These are phyloP conservation scores for Cystobasidium tubakii DNA, from an alignment of 768 basidiomycete species.

Conservation along the genomic window DNA sequence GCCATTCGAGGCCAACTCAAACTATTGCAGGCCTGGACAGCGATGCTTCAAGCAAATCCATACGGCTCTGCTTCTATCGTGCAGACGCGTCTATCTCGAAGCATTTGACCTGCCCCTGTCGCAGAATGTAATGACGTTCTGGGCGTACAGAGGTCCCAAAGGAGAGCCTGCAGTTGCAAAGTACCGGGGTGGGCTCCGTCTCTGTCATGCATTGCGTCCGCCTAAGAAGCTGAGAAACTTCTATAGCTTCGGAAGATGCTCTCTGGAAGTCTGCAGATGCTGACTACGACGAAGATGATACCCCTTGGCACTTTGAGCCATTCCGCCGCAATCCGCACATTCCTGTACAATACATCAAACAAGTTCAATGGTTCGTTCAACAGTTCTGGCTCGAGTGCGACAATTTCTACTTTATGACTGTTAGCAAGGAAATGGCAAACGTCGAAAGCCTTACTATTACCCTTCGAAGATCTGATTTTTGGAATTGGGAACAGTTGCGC, in stretches of 20 bases:
- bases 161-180: conserved; percentile 23
- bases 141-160: conserved; percentile 24
- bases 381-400: conserved; percentile 36
- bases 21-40: conserved; percentile 28
- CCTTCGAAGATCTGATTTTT: conserved; percentile 11
- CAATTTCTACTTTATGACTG: conserved; percentile 16
- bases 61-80: conserved; percentile 17
- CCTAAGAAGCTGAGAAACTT: background rate
- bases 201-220: no score
- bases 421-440: conserved; percentile 19
- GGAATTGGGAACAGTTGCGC: conserved; percentile 22
- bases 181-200: background rate
- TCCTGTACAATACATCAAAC: conserved; percentile 15
- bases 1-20: conserved; percentile 10
- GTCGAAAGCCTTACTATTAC: conserved; percentile 26
- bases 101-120: conserved; percentile 22
- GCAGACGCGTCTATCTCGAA: conserved; percentile 24
- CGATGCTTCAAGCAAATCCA: background rate
- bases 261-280: conserved; percentile 6
- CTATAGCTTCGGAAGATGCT: background rate
- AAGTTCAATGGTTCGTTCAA: conserved; percentile 23
- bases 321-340: conserved; percentile 20
- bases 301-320: conserved; percentile 29
- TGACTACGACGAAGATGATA: conserved; percentile 30
- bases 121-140: conserved; percentile 19